Evolutionary conservation across 139 green algal species (phyloP), one percentile per base, ranked within the genome.

Genomic region (Haematococcus sp.): DNA sequence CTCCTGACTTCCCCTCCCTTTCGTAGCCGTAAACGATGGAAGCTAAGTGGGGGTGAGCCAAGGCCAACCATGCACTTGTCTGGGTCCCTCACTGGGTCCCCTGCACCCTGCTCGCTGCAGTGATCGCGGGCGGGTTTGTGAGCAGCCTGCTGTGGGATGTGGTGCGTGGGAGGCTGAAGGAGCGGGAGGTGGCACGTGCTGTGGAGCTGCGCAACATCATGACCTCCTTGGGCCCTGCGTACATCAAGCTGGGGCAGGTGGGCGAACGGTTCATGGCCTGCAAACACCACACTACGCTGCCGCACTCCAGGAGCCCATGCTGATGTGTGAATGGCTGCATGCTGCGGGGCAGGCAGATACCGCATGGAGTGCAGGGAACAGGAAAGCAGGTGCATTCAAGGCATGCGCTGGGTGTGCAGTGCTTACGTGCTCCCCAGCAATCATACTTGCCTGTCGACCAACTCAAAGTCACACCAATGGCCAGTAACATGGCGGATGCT

Each of bases 221-320:
- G 67, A 99, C 95, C 20, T 90, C 71, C 40, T 79, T 75, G 30
- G 93, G 93, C 0, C 96, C 96, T 2, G 95, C 95, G 0, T 99
- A 99, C 87, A 99, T 99, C 84, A 99, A 99, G 81, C 90, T 98
- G 28, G 95, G 96, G 1, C 92, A 94, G 82, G 90, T 82, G 40
- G 4, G 63, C 1, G 63, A 69, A 51, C 9, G 19, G 63, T 7
- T 7, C 40, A 11, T 49, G 40, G 40, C n/a, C n/a, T n/a, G n/a
- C n/a, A 55, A 17, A 17, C 16, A 55, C n/a, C n/a, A n/a, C n/a
- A n/a, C n/a, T n/a, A 33, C 25, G 32, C 32, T 3, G 56, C 56
- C 20, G 25, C n/a, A 64, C 27, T 16, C 27, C n/a, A 4, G 2
- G 15, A 55, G 46, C 46, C 46, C 46, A 55, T 23, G n/a, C n/a